Percentiles rank a stretch among this genome's conserved stretches.
phyloP scores from a whole-genome alignment of 768 basidiomycete species.

The Vararia minispora region DNA sequence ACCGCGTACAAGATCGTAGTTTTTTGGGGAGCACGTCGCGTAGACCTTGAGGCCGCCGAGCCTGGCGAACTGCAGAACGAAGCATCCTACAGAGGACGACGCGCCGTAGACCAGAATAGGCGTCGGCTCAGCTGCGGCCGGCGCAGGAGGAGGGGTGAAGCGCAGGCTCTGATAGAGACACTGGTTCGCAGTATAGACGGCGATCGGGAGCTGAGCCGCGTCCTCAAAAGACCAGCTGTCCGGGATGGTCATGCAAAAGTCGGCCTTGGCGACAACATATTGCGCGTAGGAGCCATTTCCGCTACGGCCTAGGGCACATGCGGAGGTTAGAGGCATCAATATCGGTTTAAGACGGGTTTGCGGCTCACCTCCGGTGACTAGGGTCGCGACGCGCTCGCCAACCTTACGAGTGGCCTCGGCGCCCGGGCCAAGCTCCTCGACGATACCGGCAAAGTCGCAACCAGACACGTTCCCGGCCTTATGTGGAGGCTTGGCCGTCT shows the following conservation, averaged over 20 bases:
- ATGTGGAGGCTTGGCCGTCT: not conserved
- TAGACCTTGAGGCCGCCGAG: slow-evolving; percentile 23
- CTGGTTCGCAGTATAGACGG: slow-evolving; percentile 9
- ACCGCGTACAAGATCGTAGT: slow-evolving; percentile 22
- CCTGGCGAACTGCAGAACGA: slow-evolving; percentile 24
- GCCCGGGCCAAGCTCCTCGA: slow-evolving; percentile 10
- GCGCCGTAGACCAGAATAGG: slow-evolving; percentile 9
- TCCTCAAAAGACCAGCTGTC: slow-evolving; percentile 11
- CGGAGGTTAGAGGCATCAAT: too few species aligned
- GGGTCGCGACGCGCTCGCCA: slow-evolving; percentile 11
- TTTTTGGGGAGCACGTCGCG: slow-evolving; percentile 25
- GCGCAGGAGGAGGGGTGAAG: slow-evolving; percentile 7
- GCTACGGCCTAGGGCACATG: too few species aligned
- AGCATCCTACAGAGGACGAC: slow-evolving; percentile 11
- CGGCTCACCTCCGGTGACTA: slow-evolving; percentile 2
- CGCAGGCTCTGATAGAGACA: slow-evolving; percentile 7
- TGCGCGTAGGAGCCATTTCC: slow-evolving; percentile 8
- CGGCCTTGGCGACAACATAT: slow-evolving; percentile 8
- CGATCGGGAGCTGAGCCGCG: slow-evolving; percentile 11
- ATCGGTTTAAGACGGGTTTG: not conserved
- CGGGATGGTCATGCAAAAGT: slow-evolving; percentile 4
- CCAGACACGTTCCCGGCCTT: slow-evolving; percentile 3
- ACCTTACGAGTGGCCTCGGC: slow-evolving; percentile 7
- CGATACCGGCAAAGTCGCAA: slow-evolving; percentile 11
- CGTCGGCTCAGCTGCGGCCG: not conserved